Percentiles rank a stretch among this genome's conserved stretches.
Conservation (phyloP, 2,329 filamentous ascomycete species). For the Talaromyces sp. region DNA sequence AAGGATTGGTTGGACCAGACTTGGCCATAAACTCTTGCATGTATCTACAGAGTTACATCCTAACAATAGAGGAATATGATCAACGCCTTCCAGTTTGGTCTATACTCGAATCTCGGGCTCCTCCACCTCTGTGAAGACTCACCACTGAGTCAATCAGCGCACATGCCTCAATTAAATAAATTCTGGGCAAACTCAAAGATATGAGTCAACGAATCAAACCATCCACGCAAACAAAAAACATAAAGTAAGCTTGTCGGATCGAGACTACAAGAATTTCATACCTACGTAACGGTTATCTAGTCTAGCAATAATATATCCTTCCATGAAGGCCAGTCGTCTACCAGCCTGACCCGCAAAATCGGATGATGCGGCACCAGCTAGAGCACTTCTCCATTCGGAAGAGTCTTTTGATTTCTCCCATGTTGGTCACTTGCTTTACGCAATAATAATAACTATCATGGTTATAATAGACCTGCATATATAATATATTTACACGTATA, state of each 20-base stretch:
- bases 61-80: neutral
- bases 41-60: neutral
- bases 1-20: neutral
- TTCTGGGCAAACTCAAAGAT: neutral
- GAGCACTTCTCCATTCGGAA: neutral
- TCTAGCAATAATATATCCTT: neutral
- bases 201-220: neutral
- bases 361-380: neutral
- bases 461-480: neutral
- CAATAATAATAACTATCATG: neutral
- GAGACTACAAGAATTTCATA: neutral
- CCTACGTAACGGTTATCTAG: neutral
- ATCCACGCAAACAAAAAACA: neutral
- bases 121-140: neutral
- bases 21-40: neutral
- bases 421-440: too few species aligned
- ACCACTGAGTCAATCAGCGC: neutral
- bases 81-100: neutral
- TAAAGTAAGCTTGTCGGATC: neutral
- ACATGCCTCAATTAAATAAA: neutral
- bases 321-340: neutral
- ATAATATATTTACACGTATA: neutral
- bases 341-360: neutral
- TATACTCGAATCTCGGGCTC: neutral
- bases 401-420: neutral